Percentiles rank a stretch among this genome's conserved stretches.
Conservation (phyloP, 768 basidiomycete species). For the Hortiboletus campestris region DNA sequence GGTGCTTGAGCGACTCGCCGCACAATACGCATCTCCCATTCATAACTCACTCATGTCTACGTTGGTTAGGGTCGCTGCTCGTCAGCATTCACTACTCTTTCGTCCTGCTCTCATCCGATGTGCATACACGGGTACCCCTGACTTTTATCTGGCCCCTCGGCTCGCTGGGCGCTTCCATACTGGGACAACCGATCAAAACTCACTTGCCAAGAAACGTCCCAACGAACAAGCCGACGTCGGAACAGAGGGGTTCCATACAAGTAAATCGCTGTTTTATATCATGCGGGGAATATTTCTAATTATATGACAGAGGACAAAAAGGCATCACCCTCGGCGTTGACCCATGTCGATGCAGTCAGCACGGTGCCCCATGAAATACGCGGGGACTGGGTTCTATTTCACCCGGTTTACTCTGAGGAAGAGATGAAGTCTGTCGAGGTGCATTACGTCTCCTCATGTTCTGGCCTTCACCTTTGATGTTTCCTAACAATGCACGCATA, state of each 20-base stretch:
- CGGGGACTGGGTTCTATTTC: constrained; percentile 90
- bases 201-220: constrained; percentile 23
- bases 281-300: neutral
- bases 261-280: constrained; percentile 14
- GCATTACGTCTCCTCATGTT: constrained; percentile 5
- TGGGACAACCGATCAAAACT: constrained; percentile 19
- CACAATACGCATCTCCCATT: neutral
- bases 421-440: constrained; percentile 76
- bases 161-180: constrained; percentile 21
- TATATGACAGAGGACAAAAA: constrained; percentile 25
- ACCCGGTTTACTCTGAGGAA: constrained; percentile 82
- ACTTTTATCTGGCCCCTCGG: neutral
- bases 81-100: constrained; percentile 3
- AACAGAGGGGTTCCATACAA: constrained; percentile 36
- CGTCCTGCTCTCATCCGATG: constrained; percentile 12
- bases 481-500: constrained; percentile 25
- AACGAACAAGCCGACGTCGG: constrained; percentile 25
- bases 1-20: neutral
- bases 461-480: neutral
- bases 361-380: constrained; percentile 54
- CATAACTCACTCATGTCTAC: constrained; percentile 12
- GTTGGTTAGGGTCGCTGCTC: constrained; percentile 12
- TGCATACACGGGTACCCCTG: constrained; percentile 1
- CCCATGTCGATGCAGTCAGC: constrained; percentile 43
- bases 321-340: constrained; percentile 13